Evolutionary conservation across 1,284 basidiomycete genomes (phyloP).

Genomic region (Somion occarium): DNA sequence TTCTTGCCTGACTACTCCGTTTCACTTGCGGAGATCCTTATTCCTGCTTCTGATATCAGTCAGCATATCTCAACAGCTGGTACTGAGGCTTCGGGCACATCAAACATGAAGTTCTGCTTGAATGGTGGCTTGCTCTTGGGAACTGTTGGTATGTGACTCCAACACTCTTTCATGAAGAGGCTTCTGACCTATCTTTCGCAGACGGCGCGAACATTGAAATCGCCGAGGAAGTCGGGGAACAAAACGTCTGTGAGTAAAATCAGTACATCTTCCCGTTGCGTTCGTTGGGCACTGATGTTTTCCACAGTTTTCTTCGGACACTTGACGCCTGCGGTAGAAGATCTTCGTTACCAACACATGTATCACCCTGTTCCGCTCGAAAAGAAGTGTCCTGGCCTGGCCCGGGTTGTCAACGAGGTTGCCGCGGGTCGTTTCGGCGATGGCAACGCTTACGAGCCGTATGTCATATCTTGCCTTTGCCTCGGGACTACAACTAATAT

Average conservation of each 20-base stretch:
- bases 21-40: slow-evolving; percentile 85
- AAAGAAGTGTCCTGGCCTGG: slow-evolving; percentile 76
- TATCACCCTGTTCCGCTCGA: slow-evolving; percentile 80
- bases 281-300: too few species aligned
- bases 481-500: not conserved
- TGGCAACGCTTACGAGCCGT: slow-evolving; percentile 73
- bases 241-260: slow-evolving; percentile 58
- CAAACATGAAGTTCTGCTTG: slow-evolving; percentile 91
- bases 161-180: not conserved
- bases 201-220: slow-evolving; percentile 96
- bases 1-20: slow-evolving; percentile 90
- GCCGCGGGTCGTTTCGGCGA: slow-evolving; percentile 77
- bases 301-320: slow-evolving; percentile 77
- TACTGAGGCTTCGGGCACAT: slow-evolving; percentile 84
- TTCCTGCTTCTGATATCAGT: slow-evolving; percentile 87
- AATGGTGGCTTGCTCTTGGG: slow-evolving; percentile 85
- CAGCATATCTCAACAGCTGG: slow-evolving; percentile 95
- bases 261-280: not conserved
- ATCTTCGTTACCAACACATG: slow-evolving; percentile 76
- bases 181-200: slow-evolving; percentile 19
- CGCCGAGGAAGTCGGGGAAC: slow-evolving; percentile 80
- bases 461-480: slow-evolving; percentile 27
- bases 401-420: slow-evolving; percentile 68
- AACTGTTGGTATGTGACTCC: slow-evolving; percentile 50
- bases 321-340: slow-evolving; percentile 77